Evolutionary conservation across 2,329 filamentous ascomycete species (phyloP), one percentile per base, ranked within the genome.

Genomic region (Microcera coccophila): DNA sequence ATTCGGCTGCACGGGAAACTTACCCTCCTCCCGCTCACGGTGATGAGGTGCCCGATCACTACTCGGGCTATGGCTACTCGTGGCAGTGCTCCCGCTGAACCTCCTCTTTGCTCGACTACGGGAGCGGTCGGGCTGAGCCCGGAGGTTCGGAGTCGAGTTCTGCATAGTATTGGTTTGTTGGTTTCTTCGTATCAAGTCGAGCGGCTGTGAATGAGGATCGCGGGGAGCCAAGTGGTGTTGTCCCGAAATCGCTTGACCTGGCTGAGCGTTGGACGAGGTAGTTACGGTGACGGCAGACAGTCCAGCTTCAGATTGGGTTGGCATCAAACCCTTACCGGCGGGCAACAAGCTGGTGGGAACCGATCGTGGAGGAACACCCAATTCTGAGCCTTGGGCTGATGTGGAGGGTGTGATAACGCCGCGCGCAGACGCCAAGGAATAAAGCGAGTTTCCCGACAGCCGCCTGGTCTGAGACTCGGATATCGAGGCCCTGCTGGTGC

Each of bases 41-140:
- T 73, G 63, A 26, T 74, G 66, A 48, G 72, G 63, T 20, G 72
- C 72, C 41, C 83, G 72, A 41, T 91, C 87, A 53, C 83, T 85
- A 52, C 84, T 86, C 5, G 85, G 84, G 58, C 87, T 93, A 48
- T 87, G 81, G 61, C 85, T 93, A 67, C 86, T 93, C 29, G 84
- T 80, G n/a, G 75, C 83, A 29, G 86, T 90, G 64, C 87, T 93
- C 18, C 81, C 84, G 58, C 89, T 94, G 54, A 93, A 83, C 47
- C 89, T 78, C 49, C 89, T 75, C 62, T 87, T 85, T 16, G 74
- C 80, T 57, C 78, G 74, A 59, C 87, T 88, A 33, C 84, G 78
- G 36, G 84, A 85, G 50, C 76, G 70, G 41, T 75, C 73, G 9
- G 73, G 73, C 45, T 75, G 73, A 12, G 70, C 52, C 33, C 75